These are phyloP conservation scores for Amylostereum chailletii DNA, from an alignment of 1,284 basidiomycete genomes.

Conservation along the genomic window DNA sequence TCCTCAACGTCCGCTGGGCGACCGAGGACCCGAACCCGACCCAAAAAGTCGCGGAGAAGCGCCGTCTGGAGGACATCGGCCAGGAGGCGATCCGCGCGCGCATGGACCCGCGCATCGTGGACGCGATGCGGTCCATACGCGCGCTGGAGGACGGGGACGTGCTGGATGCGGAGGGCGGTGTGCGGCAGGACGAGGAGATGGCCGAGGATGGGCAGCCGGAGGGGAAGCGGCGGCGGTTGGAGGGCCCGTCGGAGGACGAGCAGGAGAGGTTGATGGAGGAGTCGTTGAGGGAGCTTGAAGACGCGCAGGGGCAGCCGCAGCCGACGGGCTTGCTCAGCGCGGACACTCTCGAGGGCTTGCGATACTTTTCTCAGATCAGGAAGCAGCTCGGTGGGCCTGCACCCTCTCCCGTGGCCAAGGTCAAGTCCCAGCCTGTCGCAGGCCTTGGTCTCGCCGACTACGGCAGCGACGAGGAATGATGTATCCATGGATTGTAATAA, in stretches of 20 bases:
- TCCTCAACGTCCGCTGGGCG: conserved; percentile 96
- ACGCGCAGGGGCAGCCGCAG: conserved; percentile 14
- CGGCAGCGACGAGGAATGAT: conserved; percentile 70
- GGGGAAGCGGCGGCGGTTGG: conserved; percentile 32
- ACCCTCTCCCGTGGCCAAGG: conserved; percentile 19
- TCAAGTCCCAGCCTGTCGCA: conserved; percentile 22
- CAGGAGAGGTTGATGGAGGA: conserved; percentile 1
- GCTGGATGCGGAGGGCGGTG: conserved; percentile 34
- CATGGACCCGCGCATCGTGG: conserved; percentile 78
- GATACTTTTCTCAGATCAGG: conserved; percentile 78
- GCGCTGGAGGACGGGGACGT: conserved; percentile 78
- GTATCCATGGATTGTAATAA: conserved; percentile 12
- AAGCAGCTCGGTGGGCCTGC: conserved; percentile 37
- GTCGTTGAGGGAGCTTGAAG: conserved; percentile 8
- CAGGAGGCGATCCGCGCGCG: conserved; percentile 77
- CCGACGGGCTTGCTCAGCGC: conserved; percentile 58
- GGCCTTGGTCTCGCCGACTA: conserved; percentile 61
- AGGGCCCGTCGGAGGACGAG: conserved; percentile 14
- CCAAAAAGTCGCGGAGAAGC: conserved; percentile 78
- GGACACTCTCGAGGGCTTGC: conserved; percentile 79
- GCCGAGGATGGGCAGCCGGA: conserved; percentile 15
- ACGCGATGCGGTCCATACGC: conserved; percentile 75
- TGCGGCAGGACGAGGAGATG: conserved; percentile 18
- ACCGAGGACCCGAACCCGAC: conserved; percentile 94
- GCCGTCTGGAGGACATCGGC: conserved; percentile 73